Conservation (phyloP, 768 basidiomycete genomes). For the Dioszegia crocea region DNA sequence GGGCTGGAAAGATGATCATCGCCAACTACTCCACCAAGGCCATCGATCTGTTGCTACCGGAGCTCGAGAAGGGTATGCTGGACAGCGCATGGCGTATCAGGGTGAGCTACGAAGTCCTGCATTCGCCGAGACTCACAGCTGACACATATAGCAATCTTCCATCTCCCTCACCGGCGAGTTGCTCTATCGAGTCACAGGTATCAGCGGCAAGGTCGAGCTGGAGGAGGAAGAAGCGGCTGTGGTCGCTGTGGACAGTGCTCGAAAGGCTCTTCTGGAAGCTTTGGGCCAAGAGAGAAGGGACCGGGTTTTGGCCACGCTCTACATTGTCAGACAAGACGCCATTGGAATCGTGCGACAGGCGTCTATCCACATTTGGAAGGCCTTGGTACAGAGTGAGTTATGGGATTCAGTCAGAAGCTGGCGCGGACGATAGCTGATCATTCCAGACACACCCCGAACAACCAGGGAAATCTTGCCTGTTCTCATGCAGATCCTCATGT, state of each 20-base stretch:
- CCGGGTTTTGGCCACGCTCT: constrained; percentile 82
- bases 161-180: constrained; percentile 93
- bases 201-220: constrained; percentile 79
- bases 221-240: constrained; percentile 63
- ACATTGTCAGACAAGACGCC: constrained; percentile 88
- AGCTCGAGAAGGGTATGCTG: constrained; percentile 91
- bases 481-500: constrained; percentile 71
- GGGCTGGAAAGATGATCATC: constrained; percentile 97
- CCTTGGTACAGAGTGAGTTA: constrained; percentile 76
- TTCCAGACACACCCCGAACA: constrained; percentile 53
- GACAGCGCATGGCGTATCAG: constrained; percentile 92
- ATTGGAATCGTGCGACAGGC: constrained; percentile 84
- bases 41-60: constrained; percentile 87
- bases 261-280: constrained; percentile 78
- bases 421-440: constrained; percentile 4
- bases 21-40: constrained; percentile 87
- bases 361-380: constrained; percentile 96
- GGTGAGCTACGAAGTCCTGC: constrained; percentile 59
- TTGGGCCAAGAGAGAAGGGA: constrained; percentile 84
- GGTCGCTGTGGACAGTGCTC: constrained; percentile 68
- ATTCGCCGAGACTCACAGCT: background rate
- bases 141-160: constrained; percentile 69
- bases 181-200: constrained; percentile 93
- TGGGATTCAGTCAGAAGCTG: background rate
- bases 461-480: constrained; percentile 81